Evolutionary conservation across 306 rosid genomes (phyloP), one percentile per base, ranked within the genome.

Genomic region (Hippophae gyantsensis): DNA sequence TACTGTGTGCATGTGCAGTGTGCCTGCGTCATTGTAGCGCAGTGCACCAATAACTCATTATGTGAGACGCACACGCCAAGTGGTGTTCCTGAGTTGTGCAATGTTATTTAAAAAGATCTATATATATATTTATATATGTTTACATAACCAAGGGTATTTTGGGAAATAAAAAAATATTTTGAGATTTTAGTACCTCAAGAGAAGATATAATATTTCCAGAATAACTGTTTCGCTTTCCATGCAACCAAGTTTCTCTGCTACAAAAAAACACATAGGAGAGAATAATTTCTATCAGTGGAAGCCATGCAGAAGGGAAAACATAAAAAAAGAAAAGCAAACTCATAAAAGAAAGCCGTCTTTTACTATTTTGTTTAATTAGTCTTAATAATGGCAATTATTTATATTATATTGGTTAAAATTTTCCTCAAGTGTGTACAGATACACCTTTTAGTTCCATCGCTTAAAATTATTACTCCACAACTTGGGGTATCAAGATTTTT

Each of bases 201-300:
- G 90, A 84, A 47, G 78, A 64, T 67, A 79, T 52, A 25, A 14
- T 60, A 62, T 81, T 81, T 69, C 81, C 81, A 66, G 83, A 78
- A 48, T 69, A 86, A 72, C 80, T 75, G 76, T 83, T 85, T 80
- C 83, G 73, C 65, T 72, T 82, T 45, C 90, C 82, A 76, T 87
- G 84, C 83, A 90, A 81, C 87, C 89, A 87, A 77, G 85, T 87
- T 84, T 87, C 97, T 76, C 94, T 90, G 85, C 83, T 72, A 78
- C 66, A 79, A 77, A 70, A 32, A 32, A 2, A 69, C 78, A 85
- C 56, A 57, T 52, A 6, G 72, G 52, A 55, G 55, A 80, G 72
- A 74, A 63, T 72, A 75, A 54, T 78, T 72, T 66, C 72, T 60
- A 75, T 82, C 76, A 82, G 61, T 67, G 61, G 76, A 76, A 76